These are phyloP conservation scores for Podila verticillata DNA, from an alignment of 192 early-diverging fungal species.

Conservation along the genomic window DNA sequence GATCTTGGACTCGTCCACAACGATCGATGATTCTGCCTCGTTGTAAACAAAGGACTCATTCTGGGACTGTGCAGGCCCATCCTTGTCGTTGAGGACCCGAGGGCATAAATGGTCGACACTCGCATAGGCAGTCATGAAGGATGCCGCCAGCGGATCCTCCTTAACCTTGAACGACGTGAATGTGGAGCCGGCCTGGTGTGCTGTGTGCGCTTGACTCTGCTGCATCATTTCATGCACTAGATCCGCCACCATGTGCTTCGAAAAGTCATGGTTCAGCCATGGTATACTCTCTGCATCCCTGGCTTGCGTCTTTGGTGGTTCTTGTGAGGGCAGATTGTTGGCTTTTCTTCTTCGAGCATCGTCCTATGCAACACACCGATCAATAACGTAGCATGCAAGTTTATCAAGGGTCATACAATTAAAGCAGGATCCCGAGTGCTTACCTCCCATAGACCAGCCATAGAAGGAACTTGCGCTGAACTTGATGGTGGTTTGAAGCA, in stretches of 20 bases:
- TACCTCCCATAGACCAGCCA: constrained; percentile 49
- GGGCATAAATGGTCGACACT: constrained; percentile 29
- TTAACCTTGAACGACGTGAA: constrained; percentile 17
- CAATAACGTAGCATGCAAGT: too few relatives aligned
- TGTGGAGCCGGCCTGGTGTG: constrained; percentile 17
- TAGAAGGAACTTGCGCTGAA: constrained; percentile 42
- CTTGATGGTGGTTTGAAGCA: constrained; percentile 16
- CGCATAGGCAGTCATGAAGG: constrained; percentile 28
- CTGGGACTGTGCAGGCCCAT: constrained; percentile 3
- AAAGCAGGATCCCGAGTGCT: too few relatives aligned
- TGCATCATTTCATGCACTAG: constrained; percentile 31
- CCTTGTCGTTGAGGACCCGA: neutral
- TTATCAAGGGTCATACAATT: too few relatives aligned
- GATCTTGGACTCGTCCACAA: constrained; percentile 36
- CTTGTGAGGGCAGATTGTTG: constrained; percentile 32
- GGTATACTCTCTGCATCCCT: constrained; percentile 29
- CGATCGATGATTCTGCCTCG: constrained; percentile 33
- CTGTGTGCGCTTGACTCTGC: constrained; percentile 14
- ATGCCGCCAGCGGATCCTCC: constrained; percentile 11
- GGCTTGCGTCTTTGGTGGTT: constrained; percentile 35
- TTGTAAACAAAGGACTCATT: constrained; percentile 33
- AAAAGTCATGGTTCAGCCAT: constrained; percentile 36
- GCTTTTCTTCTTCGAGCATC: constrained; percentile 35
- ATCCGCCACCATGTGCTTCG: constrained; percentile 31
- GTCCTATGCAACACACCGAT: constrained; percentile 40